Evolutionary conservation across 192 early-diverging fungal species (phyloP).

Genomic region (Kickxella alabastrina): DNA sequence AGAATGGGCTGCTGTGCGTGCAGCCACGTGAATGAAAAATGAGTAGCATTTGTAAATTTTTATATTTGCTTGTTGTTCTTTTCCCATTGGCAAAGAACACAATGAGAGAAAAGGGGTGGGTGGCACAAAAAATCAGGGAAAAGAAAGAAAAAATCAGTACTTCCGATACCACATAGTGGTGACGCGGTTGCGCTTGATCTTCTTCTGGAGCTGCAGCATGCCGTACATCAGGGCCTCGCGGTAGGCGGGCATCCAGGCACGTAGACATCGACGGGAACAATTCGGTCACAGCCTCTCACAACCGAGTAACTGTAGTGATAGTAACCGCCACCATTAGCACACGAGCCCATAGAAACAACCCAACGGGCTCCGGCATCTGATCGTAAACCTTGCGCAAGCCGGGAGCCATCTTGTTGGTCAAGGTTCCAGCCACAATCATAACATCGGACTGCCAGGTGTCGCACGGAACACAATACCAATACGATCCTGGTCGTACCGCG

Average conservation of each 20-base stretch:
- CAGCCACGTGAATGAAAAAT: too few species aligned
- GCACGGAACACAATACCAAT: slow-evolving; percentile 97
- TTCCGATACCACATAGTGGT: slow-evolving; percentile 79
- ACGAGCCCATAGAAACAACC: slow-evolving; percentile 99
- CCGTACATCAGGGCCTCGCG: slow-evolving; percentile 94
- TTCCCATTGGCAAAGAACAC: too few species aligned
- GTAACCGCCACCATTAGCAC: slow-evolving; percentile 96
- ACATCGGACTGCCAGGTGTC: slow-evolving; percentile 95
- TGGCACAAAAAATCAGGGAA: too few species aligned
- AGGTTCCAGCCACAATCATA: slow-evolving; percentile 98
- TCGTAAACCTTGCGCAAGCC: slow-evolving; percentile 71
- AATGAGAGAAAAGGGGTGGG: too few species aligned
- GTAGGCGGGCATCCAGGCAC: slow-evolving; percentile 98
- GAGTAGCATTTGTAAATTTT: too few species aligned
- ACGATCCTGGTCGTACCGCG: slow-evolving; percentile 97
- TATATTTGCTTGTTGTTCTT: too few species aligned
- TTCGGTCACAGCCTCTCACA: slow-evolving; percentile 93
- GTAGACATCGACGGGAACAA: slow-evolving; percentile 94
- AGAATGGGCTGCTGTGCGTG: too few species aligned
- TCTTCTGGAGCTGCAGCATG: slow-evolving; percentile 97
- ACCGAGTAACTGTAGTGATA: slow-evolving; percentile 98
- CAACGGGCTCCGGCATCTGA: slow-evolving; percentile 96
- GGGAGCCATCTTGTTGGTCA: slow-evolving; percentile 99
- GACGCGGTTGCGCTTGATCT: slow-evolving; percentile 81
- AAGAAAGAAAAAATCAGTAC: too few species aligned